These are phyloP conservation scores for Nyctanthes arbortristis DNA, from an alignment of 257 asterid species.

Conservation along the genomic window DNA sequence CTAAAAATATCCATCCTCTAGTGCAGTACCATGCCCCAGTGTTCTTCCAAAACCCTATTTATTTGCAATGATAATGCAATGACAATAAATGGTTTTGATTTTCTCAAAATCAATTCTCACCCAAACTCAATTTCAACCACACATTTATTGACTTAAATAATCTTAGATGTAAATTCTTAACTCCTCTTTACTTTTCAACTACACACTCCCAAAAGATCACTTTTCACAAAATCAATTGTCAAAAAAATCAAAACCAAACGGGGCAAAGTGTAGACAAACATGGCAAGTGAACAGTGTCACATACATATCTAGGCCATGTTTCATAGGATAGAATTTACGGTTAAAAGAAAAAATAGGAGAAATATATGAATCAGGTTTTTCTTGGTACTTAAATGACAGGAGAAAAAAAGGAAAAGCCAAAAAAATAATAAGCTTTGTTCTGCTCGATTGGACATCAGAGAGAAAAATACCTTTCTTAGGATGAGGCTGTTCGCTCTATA, in stretches of 20 bases:
- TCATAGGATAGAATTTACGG: not conserved
- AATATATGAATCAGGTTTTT: not conserved
- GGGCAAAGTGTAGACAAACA: too few relatives aligned
- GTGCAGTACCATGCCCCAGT: not conserved
- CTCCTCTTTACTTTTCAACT: too few relatives aligned
- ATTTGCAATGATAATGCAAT: not conserved
- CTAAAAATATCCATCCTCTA: not conserved
- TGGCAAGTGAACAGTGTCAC: not conserved
- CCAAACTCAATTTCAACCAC: too few relatives aligned
- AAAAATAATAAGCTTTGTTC: conserved; percentile 11
- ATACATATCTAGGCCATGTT: not conserved
- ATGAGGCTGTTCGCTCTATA: conserved; percentile 86
- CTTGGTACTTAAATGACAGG: not conserved
- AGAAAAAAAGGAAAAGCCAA: not conserved
- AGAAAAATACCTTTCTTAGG: conserved; percentile 68
- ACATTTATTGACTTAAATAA: too few relatives aligned
- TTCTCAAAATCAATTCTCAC: too few relatives aligned
- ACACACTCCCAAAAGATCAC: too few relatives aligned
- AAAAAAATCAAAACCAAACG: too few relatives aligned
- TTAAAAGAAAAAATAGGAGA: not conserved
- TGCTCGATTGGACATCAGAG: conserved; percentile 1
- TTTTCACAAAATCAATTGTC: too few relatives aligned
- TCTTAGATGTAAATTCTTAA: too few relatives aligned
- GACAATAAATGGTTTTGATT: not conserved
- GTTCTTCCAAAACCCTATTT: not conserved